Conservation (phyloP, 345 rosid species). For the Brassica juncea region DNA sequence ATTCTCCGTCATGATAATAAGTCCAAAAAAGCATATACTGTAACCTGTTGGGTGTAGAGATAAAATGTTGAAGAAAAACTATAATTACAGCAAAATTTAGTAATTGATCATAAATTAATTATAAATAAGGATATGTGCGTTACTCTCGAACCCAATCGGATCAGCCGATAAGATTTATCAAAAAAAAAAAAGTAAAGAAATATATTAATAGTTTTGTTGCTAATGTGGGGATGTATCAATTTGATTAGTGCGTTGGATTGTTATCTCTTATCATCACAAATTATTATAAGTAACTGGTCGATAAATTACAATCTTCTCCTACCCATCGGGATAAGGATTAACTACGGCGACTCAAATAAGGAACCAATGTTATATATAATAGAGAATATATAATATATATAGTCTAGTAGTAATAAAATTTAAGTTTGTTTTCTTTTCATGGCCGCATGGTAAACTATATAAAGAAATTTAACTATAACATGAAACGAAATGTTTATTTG, state of each 20-base stretch:
- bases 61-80: constrained; percentile 9
- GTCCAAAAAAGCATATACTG: constrained; percentile 30
- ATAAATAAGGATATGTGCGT: neutral
- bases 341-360: neutral
- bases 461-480: neutral
- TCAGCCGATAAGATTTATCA: neutral
- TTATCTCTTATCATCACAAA: constrained; percentile 5
- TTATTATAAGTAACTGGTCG: neutral
- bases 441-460: neutral
- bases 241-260: constrained; percentile 17
- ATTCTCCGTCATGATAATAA: constrained; percentile 27
- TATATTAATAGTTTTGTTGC: neutral
- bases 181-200: neutral
- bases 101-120: neutral
- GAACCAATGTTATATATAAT: neutral
- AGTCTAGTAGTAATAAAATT: neutral
- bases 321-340: neutral
- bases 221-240: constrained; percentile 6
- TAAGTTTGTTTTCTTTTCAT: neutral
- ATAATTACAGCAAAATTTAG: neutral
- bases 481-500: neutral
- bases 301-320: neutral
- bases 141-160: too few relatives aligned
- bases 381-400: neutral
- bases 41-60: neutral